Conservation (phyloP, 805 yeast species). For the Cyberlindnera nakhonratchasimensis region DNA sequence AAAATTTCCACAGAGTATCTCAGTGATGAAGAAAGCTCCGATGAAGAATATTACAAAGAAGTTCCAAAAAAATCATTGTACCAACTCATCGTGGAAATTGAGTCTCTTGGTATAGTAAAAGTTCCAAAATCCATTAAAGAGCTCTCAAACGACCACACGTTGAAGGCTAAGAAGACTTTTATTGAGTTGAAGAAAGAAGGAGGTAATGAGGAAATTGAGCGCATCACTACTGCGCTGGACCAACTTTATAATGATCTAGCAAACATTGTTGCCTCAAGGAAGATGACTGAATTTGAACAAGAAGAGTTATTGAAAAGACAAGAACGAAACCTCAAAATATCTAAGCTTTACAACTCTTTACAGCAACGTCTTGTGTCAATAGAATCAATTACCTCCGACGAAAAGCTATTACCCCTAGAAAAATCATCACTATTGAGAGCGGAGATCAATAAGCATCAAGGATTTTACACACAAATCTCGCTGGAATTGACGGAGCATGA, state of each 20-base stretch:
- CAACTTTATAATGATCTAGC: constrained; percentile 15
- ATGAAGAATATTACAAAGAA: constrained; percentile 25
- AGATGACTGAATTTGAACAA: constrained; percentile 15
- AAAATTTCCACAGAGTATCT: constrained; percentile 3
- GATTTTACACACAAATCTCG: not conserved
- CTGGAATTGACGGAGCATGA: constrained; percentile 1
- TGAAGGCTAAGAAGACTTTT: constrained; percentile 34
- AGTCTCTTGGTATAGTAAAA: constrained; percentile 17
- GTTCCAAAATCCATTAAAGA: constrained; percentile 23
- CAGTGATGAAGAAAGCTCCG: constrained; percentile 17
- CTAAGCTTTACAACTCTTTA: not conserved
- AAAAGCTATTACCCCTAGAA: not conserved
- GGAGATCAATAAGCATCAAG: not conserved
- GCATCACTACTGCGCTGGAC: constrained; percentile 15
- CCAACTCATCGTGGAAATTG: constrained; percentile 24
- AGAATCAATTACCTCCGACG: not conserved
- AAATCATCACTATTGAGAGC: not conserved
- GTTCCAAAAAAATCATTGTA: constrained; percentile 27
- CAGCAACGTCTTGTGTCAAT: not conserved
- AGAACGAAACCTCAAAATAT: not conserved
- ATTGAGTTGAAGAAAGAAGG: constrained; percentile 37
- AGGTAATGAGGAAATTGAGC: constrained; percentile 17
- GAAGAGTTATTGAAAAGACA: constrained; percentile 1
- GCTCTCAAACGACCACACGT: constrained; percentile 23
- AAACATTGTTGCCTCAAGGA: constrained; percentile 12